phyloP scores from a whole-genome alignment of 768 basidiomycete genomes.

The Phanerochaete sordida region DNA sequence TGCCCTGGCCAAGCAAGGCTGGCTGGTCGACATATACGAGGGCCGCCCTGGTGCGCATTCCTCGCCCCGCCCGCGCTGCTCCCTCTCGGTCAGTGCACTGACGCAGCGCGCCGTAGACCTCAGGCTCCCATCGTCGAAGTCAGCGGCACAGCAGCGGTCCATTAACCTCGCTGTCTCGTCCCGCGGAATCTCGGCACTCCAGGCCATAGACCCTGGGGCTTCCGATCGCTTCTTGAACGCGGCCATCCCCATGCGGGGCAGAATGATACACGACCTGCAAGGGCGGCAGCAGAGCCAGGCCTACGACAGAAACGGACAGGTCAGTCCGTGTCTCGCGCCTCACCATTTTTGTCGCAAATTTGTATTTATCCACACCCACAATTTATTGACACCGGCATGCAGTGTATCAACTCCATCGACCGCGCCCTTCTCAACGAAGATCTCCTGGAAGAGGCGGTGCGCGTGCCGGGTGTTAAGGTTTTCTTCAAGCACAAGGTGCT shows the following conservation, averaged over 20 bases:
- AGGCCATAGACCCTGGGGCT: conserved; percentile 69
- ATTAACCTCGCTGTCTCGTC: conserved; percentile 97
- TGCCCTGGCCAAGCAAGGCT: conserved; percentile 82
- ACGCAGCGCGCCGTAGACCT: conserved; percentile 52
- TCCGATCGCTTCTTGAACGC: conserved; percentile 69
- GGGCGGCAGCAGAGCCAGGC: conserved; percentile 77
- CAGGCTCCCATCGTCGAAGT: conserved; percentile 67
- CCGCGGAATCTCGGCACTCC: conserved; percentile 85
- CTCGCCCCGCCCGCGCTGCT: not conserved
- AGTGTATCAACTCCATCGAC: conserved; percentile 96
- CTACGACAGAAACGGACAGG: conserved; percentile 89
- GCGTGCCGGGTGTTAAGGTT: conserved; percentile 56
- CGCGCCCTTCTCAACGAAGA: conserved; percentile 83
- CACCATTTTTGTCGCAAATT: conserved; percentile 1
- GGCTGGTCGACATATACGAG: conserved; percentile 80
- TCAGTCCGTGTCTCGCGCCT: conserved; percentile 32
- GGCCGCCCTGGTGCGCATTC: conserved; percentile 60
- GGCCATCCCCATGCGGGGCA: conserved; percentile 90
- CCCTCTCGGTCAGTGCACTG: not conserved
- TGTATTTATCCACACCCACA: conserved; percentile 21
- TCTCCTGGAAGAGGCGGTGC: conserved; percentile 74
- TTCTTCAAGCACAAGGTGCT: conserved; percentile 82
- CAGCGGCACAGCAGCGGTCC: conserved; percentile 70
- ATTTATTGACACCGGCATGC: conserved; percentile 13
- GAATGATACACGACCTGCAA: conserved; percentile 85